Conservation (phyloP, 2,329 filamentous ascomycete genomes). For the Cladosporium sp. region DNA sequence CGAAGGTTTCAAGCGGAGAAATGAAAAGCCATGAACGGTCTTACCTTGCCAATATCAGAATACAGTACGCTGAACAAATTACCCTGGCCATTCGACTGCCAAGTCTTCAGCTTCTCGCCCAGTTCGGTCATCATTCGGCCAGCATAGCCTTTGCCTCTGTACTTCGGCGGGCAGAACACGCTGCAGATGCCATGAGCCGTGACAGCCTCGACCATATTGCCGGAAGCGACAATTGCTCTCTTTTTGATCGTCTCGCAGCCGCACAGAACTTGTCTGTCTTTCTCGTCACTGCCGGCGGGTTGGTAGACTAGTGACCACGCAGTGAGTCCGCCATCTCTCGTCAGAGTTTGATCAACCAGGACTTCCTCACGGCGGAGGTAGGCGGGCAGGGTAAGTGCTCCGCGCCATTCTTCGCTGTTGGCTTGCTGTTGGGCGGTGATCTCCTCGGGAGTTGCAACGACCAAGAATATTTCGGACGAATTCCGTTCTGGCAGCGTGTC, state of each 20-base stretch:
- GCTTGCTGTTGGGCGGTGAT: conserved; percentile 52
- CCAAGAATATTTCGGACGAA: conserved; percentile 54
- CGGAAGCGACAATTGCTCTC: conserved; percentile 44
- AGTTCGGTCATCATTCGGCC: conserved; percentile 72
- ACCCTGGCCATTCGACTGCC: conserved; percentile 46
- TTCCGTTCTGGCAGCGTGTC: conserved; percentile 47
- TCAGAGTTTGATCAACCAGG: conserved; percentile 54
- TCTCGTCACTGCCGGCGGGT: conserved; percentile 30
- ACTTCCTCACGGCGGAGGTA: conserved; percentile 60
- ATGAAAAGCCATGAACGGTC: neutral
- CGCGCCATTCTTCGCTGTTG: conserved; percentile 60
- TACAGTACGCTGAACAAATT: conserved; percentile 75
- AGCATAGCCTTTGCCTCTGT: conserved; percentile 74
- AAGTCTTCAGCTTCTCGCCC: conserved; percentile 54
- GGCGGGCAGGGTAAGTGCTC: conserved; percentile 53
- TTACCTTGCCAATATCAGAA: conserved; percentile 76
- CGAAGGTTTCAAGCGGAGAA: conserved; percentile 7
- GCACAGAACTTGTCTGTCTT: conserved; percentile 46
- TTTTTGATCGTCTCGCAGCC: conserved; percentile 60
- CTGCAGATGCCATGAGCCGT: conserved; percentile 73
- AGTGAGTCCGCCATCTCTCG: conserved; percentile 56
- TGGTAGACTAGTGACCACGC: conserved; percentile 61
- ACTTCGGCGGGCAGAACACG: conserved; percentile 69
- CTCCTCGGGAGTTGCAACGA: conserved; percentile 57
- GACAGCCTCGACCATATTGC: conserved; percentile 55